These are phyloP conservation scores for Tulasnella sp. DNA, from an alignment of 768 basidiomycete genomes.

Conservation along the genomic window DNA sequence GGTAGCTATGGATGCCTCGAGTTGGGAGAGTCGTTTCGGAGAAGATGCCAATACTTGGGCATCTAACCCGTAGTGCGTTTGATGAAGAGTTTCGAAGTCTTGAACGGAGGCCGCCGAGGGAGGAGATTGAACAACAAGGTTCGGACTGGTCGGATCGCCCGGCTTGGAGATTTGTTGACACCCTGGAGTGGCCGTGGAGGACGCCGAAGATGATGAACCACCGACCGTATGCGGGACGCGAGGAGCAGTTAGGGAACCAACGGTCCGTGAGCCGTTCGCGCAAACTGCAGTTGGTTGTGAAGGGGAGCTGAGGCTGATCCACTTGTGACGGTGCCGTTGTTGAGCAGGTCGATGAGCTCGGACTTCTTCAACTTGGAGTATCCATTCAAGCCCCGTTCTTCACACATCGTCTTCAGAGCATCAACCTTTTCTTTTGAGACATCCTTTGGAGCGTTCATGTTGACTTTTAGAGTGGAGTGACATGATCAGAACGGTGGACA, in stretches of 20 bases:
- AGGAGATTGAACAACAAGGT: not conserved
- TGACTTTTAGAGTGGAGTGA: no score
- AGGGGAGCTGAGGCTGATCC: not conserved
- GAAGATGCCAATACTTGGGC: not conserved
- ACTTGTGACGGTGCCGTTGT: not conserved
- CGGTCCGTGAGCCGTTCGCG: not conserved
- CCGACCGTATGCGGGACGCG: not conserved
- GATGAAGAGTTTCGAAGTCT: not conserved
- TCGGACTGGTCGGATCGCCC: conserved; percentile 23
- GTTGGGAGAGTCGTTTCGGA: not conserved
- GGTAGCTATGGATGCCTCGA: not conserved
- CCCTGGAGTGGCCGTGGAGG: not conserved
- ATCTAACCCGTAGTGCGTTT: no score
- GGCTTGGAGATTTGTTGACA: not conserved
- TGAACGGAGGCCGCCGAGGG: not conserved
- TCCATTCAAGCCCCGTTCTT: conserved; percentile 54
- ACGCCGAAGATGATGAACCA: conserved; percentile 1
- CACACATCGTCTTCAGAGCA: conserved; percentile 65
- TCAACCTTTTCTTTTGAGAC: conserved; percentile 49
- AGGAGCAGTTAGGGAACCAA: not conserved
- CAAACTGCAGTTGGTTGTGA: not conserved
- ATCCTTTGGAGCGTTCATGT: not conserved
- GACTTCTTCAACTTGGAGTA: conserved; percentile 66
- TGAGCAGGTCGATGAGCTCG: conserved; percentile 47
- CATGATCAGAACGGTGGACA: no score